Evolutionary conservation across 148 eudicot genomes (phyloP), one percentile per base, ranked within the genome.

Genomic region (Spergularia marina): DNA sequence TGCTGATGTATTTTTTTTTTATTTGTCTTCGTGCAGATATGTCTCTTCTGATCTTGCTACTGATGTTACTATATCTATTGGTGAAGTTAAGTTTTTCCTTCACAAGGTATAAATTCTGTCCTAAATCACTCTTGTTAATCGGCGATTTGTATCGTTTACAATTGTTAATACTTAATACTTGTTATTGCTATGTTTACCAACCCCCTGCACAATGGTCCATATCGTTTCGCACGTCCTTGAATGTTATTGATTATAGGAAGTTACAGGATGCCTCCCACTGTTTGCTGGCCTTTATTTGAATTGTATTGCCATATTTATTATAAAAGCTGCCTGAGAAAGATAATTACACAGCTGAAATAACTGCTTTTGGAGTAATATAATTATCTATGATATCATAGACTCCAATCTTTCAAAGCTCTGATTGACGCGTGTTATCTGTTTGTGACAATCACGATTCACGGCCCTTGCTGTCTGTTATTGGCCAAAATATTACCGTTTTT

Each of bases 31-130:
- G 58, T 75, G 86, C 90, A 90, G 94, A 85, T 83, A 86, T 39
- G 84, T 88, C 55, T 80, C 85, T 23, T 91, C 92, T 64, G 96
- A 91, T 71, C 83, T 91, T 86, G 88, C 86, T 61, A 78, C 90
- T 41, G 96, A 91, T 85, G 86, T 89, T 40, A 76, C 84, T 36
- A 64, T 90, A 72, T 70, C 62, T 69, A 89, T 90, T 51, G 88
- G 81, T 61, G 95, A 84, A 36, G 80, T 85, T 70, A 85, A 86
- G 65, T 90, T 90, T 75, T 72, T 77, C 79, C 91, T 90, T 78
- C 95, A 90, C 79, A 88, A 90, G 95, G 95, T 90, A 84, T 72
- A 61, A 40, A 15, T 41, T 68, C 23, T 17, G 36, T 65, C 41
- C 21, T 13, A 1, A 39, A 53, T 70, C 13, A 40, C 39, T 39